Evolutionary conservation across 2,329 filamentous ascomycete genomes (phyloP).

Genomic region (Cordyceps fumosorosea): DNA sequence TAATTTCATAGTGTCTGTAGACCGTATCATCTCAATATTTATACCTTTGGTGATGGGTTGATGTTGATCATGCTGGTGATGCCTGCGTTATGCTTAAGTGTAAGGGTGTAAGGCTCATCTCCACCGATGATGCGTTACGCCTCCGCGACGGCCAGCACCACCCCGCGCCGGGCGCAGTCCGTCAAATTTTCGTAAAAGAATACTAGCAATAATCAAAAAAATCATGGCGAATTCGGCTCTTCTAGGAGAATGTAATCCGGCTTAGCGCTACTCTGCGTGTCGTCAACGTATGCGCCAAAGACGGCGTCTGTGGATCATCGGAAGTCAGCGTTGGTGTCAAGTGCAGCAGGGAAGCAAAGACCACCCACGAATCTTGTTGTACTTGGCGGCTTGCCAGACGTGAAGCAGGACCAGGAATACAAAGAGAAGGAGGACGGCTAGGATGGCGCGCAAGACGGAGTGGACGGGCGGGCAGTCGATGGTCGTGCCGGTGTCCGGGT

Average conservation of each 20-base stretch:
- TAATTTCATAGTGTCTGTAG: background rate
- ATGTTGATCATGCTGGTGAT: background rate
- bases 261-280: background rate
- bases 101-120: background rate
- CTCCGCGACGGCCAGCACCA: background rate
- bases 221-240: background rate
- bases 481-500: background rate
- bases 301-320: background rate
- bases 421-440: slow-evolving; percentile 7
- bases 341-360: background rate
- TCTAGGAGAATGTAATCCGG: background rate
- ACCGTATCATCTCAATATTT: background rate
- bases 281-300: background rate
- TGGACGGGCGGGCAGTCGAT: background rate
- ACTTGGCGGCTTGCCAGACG: slow-evolving; percentile 7
- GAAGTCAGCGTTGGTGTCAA: background rate
- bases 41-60: background rate
- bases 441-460: background rate
- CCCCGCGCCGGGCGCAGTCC: background rate
- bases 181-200: background rate
- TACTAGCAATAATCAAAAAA: no score
- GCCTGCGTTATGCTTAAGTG: slow-evolving; percentile 1
- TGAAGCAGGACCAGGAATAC: slow-evolving; percentile 2
- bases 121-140: background rate
- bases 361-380: slow-evolving; percentile 1